Evolutionary conservation across 2,329 filamentous ascomycete genomes (phyloP).

Genomic region (Aspergillus texensis): DNA sequence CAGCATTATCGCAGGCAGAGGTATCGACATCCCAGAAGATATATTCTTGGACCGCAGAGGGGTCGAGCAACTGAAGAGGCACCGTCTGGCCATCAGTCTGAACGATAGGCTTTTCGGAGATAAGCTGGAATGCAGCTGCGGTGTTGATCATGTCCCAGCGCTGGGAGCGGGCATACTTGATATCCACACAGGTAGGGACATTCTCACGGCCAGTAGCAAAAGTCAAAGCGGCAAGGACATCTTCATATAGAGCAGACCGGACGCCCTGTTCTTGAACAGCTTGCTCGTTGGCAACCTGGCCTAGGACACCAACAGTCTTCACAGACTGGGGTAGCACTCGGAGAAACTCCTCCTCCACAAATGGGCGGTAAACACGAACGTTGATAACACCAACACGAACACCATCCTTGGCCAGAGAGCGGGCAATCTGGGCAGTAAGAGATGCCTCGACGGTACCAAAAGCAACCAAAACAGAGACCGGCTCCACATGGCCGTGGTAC

Average conservation of each 20-base stretch:
- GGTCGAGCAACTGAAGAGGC: slow-evolving; percentile 57
- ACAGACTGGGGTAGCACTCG: slow-evolving; percentile 75
- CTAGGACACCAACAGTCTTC: slow-evolving; percentile 79
- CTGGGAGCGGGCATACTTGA: slow-evolving; percentile 83
- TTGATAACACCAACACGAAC: slow-evolving; percentile 84
- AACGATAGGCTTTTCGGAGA: slow-evolving; percentile 46
- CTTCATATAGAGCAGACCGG: slow-evolving; percentile 87
- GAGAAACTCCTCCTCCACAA: slow-evolving; percentile 92
- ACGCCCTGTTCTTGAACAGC: slow-evolving; percentile 74
- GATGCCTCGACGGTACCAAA: slow-evolving; percentile 93
- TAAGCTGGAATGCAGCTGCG: slow-evolving; percentile 48
- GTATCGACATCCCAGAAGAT: slow-evolving; percentile 90
- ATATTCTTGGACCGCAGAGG: slow-evolving; percentile 72
- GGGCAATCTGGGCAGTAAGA: slow-evolving; percentile 77
- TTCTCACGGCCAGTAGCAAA: slow-evolving; percentile 71
- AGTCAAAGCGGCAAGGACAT: slow-evolving; percentile 81
- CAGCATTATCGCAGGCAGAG: slow-evolving; percentile 67
- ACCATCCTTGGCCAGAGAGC: slow-evolving; percentile 70
- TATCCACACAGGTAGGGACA: slow-evolving; percentile 70
- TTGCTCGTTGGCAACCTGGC: slow-evolving; percentile 76
- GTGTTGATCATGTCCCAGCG: slow-evolving; percentile 60
- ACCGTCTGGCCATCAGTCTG: slow-evolving; percentile 41
- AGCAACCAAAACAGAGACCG: slow-evolving; percentile 83
- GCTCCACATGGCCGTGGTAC: slow-evolving; percentile 80
- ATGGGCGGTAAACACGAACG: slow-evolving; percentile 91